These are phyloP conservation scores for Geotrichum macrosporum DNA, from an alignment of 1,139 yeast genomes.

Conservation along the genomic window DNA sequence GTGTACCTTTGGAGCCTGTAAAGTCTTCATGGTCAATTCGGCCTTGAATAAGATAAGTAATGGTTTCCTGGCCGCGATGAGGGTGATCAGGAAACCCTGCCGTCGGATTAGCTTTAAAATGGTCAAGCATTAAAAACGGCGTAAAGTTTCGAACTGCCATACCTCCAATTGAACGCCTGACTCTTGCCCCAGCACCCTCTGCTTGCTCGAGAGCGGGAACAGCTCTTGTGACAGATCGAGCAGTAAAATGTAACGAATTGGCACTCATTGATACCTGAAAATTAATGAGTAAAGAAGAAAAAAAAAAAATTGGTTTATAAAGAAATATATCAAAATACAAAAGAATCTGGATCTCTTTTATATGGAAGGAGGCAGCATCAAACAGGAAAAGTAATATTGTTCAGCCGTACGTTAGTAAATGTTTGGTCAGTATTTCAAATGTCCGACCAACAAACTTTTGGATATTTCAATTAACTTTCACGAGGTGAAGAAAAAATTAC, in stretches of 20 bases:
- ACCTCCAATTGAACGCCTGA: conserved; percentile 76
- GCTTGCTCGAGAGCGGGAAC: conserved; percentile 68
- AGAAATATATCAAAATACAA: too few relatives aligned
- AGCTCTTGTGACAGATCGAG: conserved; percentile 55
- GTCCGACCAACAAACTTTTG: too few relatives aligned
- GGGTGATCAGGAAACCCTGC: conserved; percentile 96
- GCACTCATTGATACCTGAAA: too few relatives aligned
- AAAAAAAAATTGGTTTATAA: too few relatives aligned
- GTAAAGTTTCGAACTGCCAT: conserved; percentile 64
- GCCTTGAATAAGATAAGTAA: conserved; percentile 69
- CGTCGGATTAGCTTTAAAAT: conserved; percentile 55
- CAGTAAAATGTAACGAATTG: conserved; percentile 20
- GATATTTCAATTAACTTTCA: too few relatives aligned
- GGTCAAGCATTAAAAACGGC: conserved; percentile 83
- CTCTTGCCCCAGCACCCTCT: conserved; percentile 89
- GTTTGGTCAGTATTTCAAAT: too few relatives aligned
- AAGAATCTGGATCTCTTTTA: too few relatives aligned
- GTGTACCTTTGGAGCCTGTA: conserved; percentile 74
- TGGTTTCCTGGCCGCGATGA: conserved; percentile 87
- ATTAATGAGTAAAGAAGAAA: too few relatives aligned
- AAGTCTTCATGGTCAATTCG: conserved; percentile 88
- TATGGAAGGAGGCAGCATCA: too few relatives aligned
- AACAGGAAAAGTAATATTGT: too few relatives aligned
- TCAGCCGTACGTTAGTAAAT: too few relatives aligned
- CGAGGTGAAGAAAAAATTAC: too few relatives aligned